phyloP scores from a whole-genome alignment of 192 early-diverging fungal genomes.

The Coemansia guatemalensis region DNA sequence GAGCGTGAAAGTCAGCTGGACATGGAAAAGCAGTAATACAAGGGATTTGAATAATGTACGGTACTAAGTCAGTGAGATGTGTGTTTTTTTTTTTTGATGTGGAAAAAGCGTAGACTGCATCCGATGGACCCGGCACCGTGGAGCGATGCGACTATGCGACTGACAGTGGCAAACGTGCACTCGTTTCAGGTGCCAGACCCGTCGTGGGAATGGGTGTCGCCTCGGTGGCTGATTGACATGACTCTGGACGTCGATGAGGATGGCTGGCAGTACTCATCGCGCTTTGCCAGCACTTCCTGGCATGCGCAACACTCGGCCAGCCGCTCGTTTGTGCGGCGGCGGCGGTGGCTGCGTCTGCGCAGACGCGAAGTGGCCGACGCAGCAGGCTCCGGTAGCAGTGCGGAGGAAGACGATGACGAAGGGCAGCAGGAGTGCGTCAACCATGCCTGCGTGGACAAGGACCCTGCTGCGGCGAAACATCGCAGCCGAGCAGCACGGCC shows the following conservation, averaged over 20 bases:
- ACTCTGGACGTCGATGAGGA: constrained; percentile 54
- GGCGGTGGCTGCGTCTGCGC: constrained; percentile 16
- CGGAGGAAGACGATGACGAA: not conserved
- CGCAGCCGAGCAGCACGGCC: not conserved
- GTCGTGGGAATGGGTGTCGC: constrained; percentile 56
- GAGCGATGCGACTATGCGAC: constrained; percentile 44
- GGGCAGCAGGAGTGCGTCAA: not conserved
- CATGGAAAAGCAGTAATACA: not conserved
- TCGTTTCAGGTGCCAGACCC: constrained; percentile 55
- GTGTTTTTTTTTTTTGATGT: not conserved
- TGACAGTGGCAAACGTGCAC: constrained; percentile 53
- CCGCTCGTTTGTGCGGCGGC: constrained; percentile 32
- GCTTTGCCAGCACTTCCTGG: constrained; percentile 28
- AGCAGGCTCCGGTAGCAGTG: not conserved
- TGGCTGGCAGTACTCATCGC: constrained; percentile 54
- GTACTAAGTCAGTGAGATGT: no score
- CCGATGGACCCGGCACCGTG: constrained; percentile 56
- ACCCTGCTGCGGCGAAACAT: not conserved
- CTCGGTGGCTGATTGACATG: constrained; percentile 58
- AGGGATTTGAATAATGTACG: no score
- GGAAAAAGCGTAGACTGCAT: constrained; percentile 28
- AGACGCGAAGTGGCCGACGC: not conserved
- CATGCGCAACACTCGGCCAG: constrained; percentile 18
- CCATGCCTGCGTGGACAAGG: not conserved
- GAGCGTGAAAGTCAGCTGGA: not conserved